Evolutionary conservation across 2,329 filamentous ascomycete genomes (phyloP), one percentile per base, ranked within the genome.

Genomic region (Alternaria sp.): DNA sequence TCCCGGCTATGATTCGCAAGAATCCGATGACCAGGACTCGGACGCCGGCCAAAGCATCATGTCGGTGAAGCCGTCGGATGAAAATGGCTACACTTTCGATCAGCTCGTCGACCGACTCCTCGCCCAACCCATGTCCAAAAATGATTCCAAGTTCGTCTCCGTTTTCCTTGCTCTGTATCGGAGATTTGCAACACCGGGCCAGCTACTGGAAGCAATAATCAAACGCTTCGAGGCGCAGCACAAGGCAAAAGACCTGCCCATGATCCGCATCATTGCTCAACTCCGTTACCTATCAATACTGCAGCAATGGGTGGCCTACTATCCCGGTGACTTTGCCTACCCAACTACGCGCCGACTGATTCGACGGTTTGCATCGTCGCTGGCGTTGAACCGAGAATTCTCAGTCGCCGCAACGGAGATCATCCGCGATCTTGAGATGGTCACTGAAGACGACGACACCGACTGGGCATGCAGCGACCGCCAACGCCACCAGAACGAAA

Each of bases 91-190:
- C 58, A 81, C 79, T 0, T 83, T 83, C 52, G 80, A 83, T 50
- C 80, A 82, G 58, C 76, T 84, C 4, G 92, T 98, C 21, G 92
- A 97, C 77, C 89, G 93, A n/a, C 84, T 99, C 39, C 83, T 98
- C 24, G 85, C 89, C 0, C 86, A 91, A 61, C 91, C 91, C 34
- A 89, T 94, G 80, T 93, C 91, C 28, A 93, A 92, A 72, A 85
- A 89, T n/a, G 95, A 98, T 73, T 85, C 86, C 57, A 97, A 97
- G 76, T 99, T 97, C 72, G 86, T 87, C 1, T 88, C 93, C 42
- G 88, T 96, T 17, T 98, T 98, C 71, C 83, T 98, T 29, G 97
- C 94, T 64, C 82, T 98, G 13, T 98, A 98, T 78, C 90, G 95
- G 62, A 96, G 95, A 76, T 98, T 99, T 74, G 90, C 92, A 4